Evolutionary conservation across 1,284 basidiomycete species (phyloP).

Genomic region (Rhodotorula sp.): DNA sequence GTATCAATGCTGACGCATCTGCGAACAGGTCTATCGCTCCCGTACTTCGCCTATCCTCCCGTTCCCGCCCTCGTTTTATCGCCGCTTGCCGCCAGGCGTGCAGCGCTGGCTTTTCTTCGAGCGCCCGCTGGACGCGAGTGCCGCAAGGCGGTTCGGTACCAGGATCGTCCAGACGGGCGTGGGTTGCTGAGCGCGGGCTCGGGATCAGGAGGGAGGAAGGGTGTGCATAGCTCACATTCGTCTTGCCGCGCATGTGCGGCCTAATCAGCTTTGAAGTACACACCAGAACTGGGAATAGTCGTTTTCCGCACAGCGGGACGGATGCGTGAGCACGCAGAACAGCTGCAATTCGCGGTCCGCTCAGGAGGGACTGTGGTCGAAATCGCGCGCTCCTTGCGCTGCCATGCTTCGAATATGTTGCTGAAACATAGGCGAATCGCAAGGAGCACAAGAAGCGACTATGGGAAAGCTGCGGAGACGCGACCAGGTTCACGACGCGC

Average conservation of each 20-base stretch:
- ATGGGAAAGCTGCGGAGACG: background rate
- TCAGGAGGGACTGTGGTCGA: too few species aligned
- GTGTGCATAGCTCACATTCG: too few species aligned
- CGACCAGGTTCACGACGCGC: background rate
- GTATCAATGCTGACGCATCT: background rate
- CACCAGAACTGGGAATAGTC: too few species aligned
- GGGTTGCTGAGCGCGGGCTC: background rate
- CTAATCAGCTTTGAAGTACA: too few species aligned
- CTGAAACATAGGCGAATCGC: too few species aligned
- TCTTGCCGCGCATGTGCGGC: too few species aligned
- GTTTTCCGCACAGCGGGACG: too few species aligned
- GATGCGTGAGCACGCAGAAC: too few species aligned
- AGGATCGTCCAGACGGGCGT: background rate
- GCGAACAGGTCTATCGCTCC: constrained; percentile 47
- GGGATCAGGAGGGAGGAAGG: too few species aligned
- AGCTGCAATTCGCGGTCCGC: too few species aligned
- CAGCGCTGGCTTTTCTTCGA: constrained; percentile 67
- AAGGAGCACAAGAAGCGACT: background rate
- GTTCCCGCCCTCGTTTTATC: constrained; percentile 64
- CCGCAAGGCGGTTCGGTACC: background rate
- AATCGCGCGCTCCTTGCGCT: too few species aligned
- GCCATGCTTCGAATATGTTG: too few species aligned
- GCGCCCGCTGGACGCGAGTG: constrained; percentile 59
- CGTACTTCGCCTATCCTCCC: constrained; percentile 69
- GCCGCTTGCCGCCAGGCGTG: constrained; percentile 59